Base-by-base conservation (phyloP, 1,284 basidiomycete species). In the Porodaedalea pini region DNA sequence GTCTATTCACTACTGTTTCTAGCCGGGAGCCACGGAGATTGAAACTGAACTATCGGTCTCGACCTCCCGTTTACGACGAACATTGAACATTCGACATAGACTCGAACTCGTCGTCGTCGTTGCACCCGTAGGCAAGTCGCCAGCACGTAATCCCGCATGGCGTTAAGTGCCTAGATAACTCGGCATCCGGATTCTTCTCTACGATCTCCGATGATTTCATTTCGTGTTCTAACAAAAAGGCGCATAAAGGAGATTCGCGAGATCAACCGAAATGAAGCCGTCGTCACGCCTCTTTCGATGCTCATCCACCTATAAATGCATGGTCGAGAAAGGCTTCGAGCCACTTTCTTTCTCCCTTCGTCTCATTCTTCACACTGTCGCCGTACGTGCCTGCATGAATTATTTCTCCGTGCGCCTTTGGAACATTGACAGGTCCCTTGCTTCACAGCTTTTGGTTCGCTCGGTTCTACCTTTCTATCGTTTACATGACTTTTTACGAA, bases 311-410 rank as follows among this genome's bases (percentile, higher is more conserved):
- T 51, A 57, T 57, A 51, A 40, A 57, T 39, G 56, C 19, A 41
- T 32, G 49, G 4, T 45, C 43, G 45, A 15, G 48, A 45, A 29
- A 52, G 39, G 48, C 17, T 45, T 17, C 25, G 39, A 45, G 25
- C 37, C 50, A 44, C 49, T 36, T 32, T 40, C 32, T 32, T 25
- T 41, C 55, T 57, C 27, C 32, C 32, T 49, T 54, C 40, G 49
- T 51, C 48, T 47, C n/a, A 17, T 51, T 51, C 27, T 57, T 57
- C 56, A 49, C 49, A 55, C 54, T 55, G 11, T 32, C 36, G 19
- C 15, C 41, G 31, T 36, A 43, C 37, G 49, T 36, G 8, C 19
- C 44, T 23, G 56, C 56, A 37, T 57, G 50, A 57, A 44, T 45
- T 27, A 27, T 51, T 57, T 45, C 29, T 51, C 50, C 56, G 56